Base-by-base conservation (phyloP, 306 rosid genomes). In the Rubus idaeus region DNA sequence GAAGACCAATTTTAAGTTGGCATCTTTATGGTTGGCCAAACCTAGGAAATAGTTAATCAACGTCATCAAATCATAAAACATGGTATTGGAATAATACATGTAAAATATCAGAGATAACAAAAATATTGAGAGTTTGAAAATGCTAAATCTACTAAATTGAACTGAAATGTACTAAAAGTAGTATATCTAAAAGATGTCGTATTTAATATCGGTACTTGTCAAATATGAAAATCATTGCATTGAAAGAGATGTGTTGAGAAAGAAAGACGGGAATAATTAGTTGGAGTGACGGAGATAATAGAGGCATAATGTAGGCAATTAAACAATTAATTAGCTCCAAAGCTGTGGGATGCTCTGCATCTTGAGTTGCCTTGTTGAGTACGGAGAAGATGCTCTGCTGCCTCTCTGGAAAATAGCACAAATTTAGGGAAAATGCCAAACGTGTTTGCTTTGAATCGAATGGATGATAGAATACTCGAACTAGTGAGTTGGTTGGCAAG, bases 401-500 rank as follows among this genome's bases (percentile, higher is more conserved):
- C 83, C 82, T 79, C 85, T 78, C 80, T 79, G 75, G 77, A 13
- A 42, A 46, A 68, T 21, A 46, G 58, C 74, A 79, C 50, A 60
- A 69, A 41, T 47, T 3, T 66, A 57, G n/a, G 52, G 79, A 83
- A 89, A 80, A 73, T 86, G 78, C 75, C 70, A 46, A 84, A 75
- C 45, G 75, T 84, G 88, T 63, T 90, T 87, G 98, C 93, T 89
- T 91, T 91, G 93, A 93, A 91, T 93, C 86, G 87, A 65, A 40
- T 2, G 4, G 49, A 6, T 44, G 47, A 84, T 49, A 93, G 91
- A 68, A 72, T 40, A 58, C 71, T 42, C 53, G n/a, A 87, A 77
- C 91, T 45, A 84, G 83, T 77, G 96, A 88, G 98, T 86, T 91
- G 93, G 98, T 84, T 91, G 93, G 88, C 93, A 75, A 75, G 80